Evolutionary conservation across 805 yeast species (phyloP).

Genomic region (Metschnikowia baotianmanensis): DNA sequence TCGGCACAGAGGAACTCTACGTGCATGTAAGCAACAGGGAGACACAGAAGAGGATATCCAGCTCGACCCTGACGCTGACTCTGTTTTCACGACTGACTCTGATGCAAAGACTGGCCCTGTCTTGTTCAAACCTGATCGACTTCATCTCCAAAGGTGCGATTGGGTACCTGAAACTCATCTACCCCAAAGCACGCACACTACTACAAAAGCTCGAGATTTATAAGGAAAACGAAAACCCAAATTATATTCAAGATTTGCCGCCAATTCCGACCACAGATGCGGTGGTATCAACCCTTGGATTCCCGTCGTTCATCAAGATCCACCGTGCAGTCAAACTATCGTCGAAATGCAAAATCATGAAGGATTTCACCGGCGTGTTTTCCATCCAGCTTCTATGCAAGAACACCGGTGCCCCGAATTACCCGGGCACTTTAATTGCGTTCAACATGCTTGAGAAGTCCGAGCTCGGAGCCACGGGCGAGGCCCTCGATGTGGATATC

Average conservation of each 20-base stretch:
- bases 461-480: conserved; percentile 17
- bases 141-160: conserved; percentile 71
- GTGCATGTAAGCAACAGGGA: conserved; percentile 29
- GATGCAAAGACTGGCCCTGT: no score
- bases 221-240: conserved; percentile 15
- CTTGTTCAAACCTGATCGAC: conserved; percentile 43
- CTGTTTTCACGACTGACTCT: no score
- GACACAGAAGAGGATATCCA: no score
- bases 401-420: conserved; percentile 24
- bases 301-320: conserved; percentile 32
- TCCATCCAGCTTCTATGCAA: conserved; percentile 40
- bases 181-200: conserved; percentile 61
- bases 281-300: conserved; percentile 31
- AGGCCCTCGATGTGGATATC: conserved; percentile 13
- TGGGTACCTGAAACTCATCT: conserved; percentile 63
- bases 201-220: conserved; percentile 57
- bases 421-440: conserved; percentile 38
- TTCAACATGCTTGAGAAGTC: conserved; percentile 39
- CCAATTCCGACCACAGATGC: conserved; percentile 21
- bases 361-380: conserved; percentile 35
- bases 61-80: no score
- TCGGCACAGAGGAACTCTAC: conserved; percentile 35
- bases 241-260: neutral
- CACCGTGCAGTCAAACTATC: conserved; percentile 37
- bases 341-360: conserved; percentile 38